Evolutionary conservation across 2,329 filamentous ascomycete genomes (phyloP).

Genomic region (Seiridium unicorne): DNA sequence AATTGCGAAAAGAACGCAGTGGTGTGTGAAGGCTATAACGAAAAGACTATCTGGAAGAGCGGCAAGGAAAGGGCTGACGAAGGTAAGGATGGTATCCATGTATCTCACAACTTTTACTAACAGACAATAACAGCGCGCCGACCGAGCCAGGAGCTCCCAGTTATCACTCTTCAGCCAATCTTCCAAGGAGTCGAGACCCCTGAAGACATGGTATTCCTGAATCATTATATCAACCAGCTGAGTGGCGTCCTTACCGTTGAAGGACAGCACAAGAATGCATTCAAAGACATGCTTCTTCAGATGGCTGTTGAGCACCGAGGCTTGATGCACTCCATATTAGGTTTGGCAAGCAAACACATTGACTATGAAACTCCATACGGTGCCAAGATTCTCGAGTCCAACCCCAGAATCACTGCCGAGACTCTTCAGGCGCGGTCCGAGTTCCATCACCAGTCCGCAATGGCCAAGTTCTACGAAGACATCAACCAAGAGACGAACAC

Average conservation of each 20-base stretch:
- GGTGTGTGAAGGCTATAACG: slow-evolving; percentile 85
- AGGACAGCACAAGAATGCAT: slow-evolving; percentile 78
- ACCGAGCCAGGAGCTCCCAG: slow-evolving; percentile 46
- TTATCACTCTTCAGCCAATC: slow-evolving; percentile 61
- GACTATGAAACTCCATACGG: slow-evolving; percentile 59
- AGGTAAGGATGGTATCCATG: slow-evolving; percentile 39
- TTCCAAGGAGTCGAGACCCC: slow-evolving; percentile 80
- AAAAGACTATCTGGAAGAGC: slow-evolving; percentile 84
- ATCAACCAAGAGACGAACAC: slow-evolving; percentile 41
- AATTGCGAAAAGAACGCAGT: slow-evolving; percentile 95
- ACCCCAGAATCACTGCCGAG: slow-evolving; percentile 44
- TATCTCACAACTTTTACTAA: slow-evolving; percentile 15
- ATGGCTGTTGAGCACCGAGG: slow-evolving; percentile 78
- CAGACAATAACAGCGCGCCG: slow-evolving; percentile 40
- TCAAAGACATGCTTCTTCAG: slow-evolving; percentile 79
- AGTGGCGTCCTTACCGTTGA: slow-evolving; percentile 81
- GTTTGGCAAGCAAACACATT: slow-evolving; percentile 76
- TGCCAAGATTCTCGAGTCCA: slow-evolving; percentile 47
- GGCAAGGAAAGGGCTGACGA: slow-evolving; percentile 75
- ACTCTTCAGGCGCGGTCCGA: slow-evolving; percentile 50
- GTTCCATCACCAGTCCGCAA: slow-evolving; percentile 54
- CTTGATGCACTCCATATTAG: slow-evolving; percentile 87
- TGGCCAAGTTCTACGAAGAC: slow-evolving; percentile 49
- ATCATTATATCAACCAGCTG: slow-evolving; percentile 78
- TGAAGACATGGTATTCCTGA: slow-evolving; percentile 77